Percentiles rank a stretch among this genome's conserved stretches.
Evolutionary conservation across 345 rosid genomes (phyloP).

Genomic region (Gossypium australe): DNA sequence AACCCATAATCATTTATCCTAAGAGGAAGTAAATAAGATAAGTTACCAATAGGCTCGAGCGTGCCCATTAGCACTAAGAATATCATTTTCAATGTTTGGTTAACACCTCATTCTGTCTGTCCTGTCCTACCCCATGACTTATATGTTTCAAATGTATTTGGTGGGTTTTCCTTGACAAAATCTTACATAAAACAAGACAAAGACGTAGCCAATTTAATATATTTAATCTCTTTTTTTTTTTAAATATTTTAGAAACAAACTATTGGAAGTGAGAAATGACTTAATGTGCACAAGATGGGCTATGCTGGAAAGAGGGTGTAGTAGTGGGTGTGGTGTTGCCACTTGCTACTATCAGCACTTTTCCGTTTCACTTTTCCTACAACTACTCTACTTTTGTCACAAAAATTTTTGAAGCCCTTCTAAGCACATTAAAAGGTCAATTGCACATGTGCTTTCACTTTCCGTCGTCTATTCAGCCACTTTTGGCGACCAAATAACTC

Average conservation of each 20-base stretch:
- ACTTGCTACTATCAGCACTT: slow-evolving; percentile 16
- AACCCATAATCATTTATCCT: too few relatives aligned
- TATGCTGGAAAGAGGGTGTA: background rate
- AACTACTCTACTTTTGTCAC: background rate
- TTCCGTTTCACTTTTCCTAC: background rate
- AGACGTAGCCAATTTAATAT: background rate
- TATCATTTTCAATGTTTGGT: slow-evolving; percentile 4
- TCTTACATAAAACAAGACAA: background rate
- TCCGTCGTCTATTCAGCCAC: background rate
- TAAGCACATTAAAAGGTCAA: too few relatives aligned
- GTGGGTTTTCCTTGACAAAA: slow-evolving; percentile 1
- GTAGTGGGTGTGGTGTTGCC: background rate
- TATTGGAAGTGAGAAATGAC: slow-evolving; percentile 23
- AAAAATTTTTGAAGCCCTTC: background rate
- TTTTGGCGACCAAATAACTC: background rate
- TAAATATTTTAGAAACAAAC: background rate
- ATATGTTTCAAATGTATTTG: background rate
- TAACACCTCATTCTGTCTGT: background rate
- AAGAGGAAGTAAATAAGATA: too few relatives aligned
- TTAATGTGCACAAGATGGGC: slow-evolving; percentile 22
- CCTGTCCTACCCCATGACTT: background rate
- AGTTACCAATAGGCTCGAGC: background rate
- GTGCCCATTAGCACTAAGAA: background rate
- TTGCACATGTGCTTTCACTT: background rate
- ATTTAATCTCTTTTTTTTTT: too few relatives aligned